Conservation (phyloP, 78 protist genomes). For the Dictyostelium capitatum region DNA sequence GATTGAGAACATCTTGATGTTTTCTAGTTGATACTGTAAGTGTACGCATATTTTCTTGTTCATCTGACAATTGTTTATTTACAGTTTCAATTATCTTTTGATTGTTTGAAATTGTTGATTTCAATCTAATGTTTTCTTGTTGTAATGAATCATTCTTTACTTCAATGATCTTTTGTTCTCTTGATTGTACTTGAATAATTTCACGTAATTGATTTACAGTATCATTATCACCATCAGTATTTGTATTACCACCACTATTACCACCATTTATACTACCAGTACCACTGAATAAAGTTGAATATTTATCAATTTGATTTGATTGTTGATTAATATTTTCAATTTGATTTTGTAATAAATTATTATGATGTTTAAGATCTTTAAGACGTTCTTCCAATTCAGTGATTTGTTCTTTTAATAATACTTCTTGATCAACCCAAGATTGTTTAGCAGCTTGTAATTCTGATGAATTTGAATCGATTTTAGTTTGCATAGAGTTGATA, state of each 20-base stretch:
- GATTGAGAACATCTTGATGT: conserved; percentile 63
- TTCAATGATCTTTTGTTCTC: conserved; percentile 76
- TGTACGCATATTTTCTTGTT: conserved; percentile 62
- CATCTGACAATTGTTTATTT: not conserved
- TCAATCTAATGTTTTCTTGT: conserved; percentile 60
- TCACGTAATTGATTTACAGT: not conserved
- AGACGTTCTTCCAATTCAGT: conserved; percentile 56
- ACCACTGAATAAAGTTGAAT: not conserved
- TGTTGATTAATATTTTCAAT: conserved; percentile 39
- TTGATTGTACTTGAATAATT: conserved; percentile 39
- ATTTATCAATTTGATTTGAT: conserved; percentile 41
- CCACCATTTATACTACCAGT: too few relatives aligned
- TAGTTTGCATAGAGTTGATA: not conserved
- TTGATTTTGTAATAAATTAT: conserved; percentile 35
- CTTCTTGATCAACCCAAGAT: conserved; percentile 63
- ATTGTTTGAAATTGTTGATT: conserved; percentile 3
- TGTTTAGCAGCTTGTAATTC: conserved; percentile 17
- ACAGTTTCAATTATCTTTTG: conserved; percentile 56
- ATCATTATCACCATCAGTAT: not conserved
- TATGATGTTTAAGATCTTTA: conserved; percentile 70
- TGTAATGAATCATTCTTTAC: conserved; percentile 41
- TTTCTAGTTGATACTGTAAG: conserved; percentile 38
- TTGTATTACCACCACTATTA: not conserved
- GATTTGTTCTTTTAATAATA: conserved; percentile 19
- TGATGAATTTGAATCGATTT: not conserved